Evolutionary conservation across 75 land plant genomes (phyloP), one percentile per base, ranked within the genome.

Genomic region (Sequoia sempervirens): DNA sequence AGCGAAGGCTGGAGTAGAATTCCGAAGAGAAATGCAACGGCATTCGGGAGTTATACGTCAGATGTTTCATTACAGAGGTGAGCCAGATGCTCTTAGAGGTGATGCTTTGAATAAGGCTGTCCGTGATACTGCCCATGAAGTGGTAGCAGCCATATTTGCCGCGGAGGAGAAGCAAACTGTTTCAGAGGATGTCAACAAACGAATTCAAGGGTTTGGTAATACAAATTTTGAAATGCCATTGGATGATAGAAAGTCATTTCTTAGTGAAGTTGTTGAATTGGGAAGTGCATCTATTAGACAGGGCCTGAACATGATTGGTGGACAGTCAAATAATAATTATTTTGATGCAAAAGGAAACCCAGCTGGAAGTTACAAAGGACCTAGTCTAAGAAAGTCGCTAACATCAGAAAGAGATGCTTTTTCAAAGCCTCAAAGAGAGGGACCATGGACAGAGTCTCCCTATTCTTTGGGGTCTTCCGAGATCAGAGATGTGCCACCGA

Each of bases 41-140:
- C 93, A 96, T 73, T 92, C 97, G 13, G 93, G 91, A 70, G 93
- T 89, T 52, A 86, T 98, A 34, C 95, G 99, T 14, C 93, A 93
- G 86, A 84, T 98, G 41, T 85, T 94, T 75, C 96, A 96, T 79
- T 94, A 96, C 87, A 95, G 92, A 89, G 99, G 99, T 4, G 90
- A 93, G 50, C 84, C 85, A 15, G 99, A 98, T 89, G 90, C 96
- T 54, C 80, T 98, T 61, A 94, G 93, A 85, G 99, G 97, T 4
- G 99, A 98, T 90, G 92, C 96, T 2, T 86, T 92, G 14, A 98
- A 96, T 83, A 96, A 96, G 87, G 99, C 99, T 79, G 99, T 98
- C 45, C 95, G 99, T 76, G 99, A 98, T 28, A 96, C 95, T 34
- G 99, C 99, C 36, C 96, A 94, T 70, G 99, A 98, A 87, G 88